Percentiles rank a stretch among this genome's conserved stretches.
phyloP scores from a whole-genome alignment of 257 asterid genomes.

The Paulownia fortunei region DNA sequence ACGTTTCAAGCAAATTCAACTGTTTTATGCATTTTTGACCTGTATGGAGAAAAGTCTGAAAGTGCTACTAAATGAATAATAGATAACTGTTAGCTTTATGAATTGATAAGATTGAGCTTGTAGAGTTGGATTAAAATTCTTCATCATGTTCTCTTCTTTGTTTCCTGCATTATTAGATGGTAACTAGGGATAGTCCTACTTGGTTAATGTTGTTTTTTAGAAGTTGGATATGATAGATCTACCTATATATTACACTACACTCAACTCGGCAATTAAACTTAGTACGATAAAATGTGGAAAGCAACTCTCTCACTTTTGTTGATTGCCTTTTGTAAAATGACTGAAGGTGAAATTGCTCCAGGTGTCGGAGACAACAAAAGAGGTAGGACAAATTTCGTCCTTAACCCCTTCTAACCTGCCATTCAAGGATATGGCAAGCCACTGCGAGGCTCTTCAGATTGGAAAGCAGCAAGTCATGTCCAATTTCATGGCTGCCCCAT shows the following conservation, averaged over 20 bases:
- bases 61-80: background rate
- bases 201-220: background rate
- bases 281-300: background rate
- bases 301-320: conserved; percentile 9
- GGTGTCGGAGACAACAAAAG: conserved; percentile 68
- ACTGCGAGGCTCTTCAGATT: conserved; percentile 76
- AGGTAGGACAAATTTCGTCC: conserved; percentile 50
- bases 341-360: conserved; percentile 38
- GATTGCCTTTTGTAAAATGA: conserved; percentile 22
- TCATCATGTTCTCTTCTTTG: background rate
- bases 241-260: background rate
- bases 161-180: conserved; percentile 15
- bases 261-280: background rate
- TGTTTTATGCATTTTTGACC: background rate
- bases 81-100: background rate
- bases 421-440: conserved; percentile 76
- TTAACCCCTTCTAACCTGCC: conserved; percentile 58
- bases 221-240: background rate
- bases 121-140: background rate
- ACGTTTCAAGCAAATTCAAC: background rate
- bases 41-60: background rate
- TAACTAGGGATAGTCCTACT: background rate
- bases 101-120: background rate
- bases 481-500: conserved; percentile 53
- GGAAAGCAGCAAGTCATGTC: conserved; percentile 75